Base-by-base conservation (phyloP, 2,329 filamentous ascomycete species). In the Cladobotryum mycophilum region DNA sequence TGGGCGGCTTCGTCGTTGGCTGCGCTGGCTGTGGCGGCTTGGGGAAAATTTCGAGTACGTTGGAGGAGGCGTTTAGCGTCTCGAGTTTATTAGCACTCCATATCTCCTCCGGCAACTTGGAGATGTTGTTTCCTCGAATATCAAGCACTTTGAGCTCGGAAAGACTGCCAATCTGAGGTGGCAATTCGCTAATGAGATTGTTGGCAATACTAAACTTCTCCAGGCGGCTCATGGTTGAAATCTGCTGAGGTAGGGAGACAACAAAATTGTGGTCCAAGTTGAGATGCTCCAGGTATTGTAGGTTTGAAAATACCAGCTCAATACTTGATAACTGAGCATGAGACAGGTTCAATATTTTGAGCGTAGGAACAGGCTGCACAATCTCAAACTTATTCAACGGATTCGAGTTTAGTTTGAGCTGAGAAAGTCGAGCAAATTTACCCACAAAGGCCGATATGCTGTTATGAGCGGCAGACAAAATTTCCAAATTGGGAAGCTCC, bases 211-310 rank as follows among this genome's bases (percentile, higher is more conserved):
- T 97, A 63, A 99, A 86, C 67, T 95, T 85, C 63, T 97, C 91
- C 30, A 99, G 74, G 58, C 83, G 88, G 56, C 81, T 82, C 41
- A 99, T 73, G 55, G 86, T 88, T 14, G 92, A 91, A 53, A 99
- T 88, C 54, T 95, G 86, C 49, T 82, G 79, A 0, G 92, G 93
- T 20, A 99, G 73, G 1, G 89, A 92, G 1, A 93, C 90, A 60
- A 99, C 95, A 65, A 96, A 95, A 62, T 99, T 99, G 65, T 89
- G 91, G 70, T 96, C 92, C 48, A 99, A 76, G 15, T 92, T 85
- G 18, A 99, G 78, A 60, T 91, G 90, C 52, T 92, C 89, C 41
- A 99, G 70, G 60, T 90, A 93, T 8, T 87, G 80, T 71, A 97
- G 84, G 63, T 92, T 90, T 58, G 86, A 84, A 64, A 96, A 97